Percentiles rank a stretch among this genome's conserved stretches.
These are phyloP conservation scores for Myotisia sp. DNA, from an alignment of 2,329 filamentous ascomycete species.

Conservation along the genomic window DNA sequence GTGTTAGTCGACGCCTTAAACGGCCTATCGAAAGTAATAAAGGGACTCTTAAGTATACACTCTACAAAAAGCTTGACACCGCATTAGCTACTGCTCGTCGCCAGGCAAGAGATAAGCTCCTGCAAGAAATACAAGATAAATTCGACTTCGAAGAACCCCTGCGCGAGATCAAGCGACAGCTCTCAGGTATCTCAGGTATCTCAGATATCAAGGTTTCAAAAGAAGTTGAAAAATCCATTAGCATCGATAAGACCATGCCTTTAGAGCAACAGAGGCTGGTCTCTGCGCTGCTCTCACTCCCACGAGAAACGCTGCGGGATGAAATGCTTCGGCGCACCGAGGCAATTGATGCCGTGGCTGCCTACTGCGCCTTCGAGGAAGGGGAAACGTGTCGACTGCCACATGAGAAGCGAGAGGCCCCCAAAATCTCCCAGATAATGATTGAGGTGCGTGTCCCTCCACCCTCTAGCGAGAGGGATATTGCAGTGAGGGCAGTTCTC, in stretches of 20 bases:
- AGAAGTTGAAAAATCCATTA: slow-evolving; percentile 11
- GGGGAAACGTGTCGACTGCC: slow-evolving; percentile 9
- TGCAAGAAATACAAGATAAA: slow-evolving; percentile 10
- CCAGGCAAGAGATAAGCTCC: slow-evolving; percentile 9
- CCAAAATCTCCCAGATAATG: neutral
- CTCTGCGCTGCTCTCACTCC: slow-evolving; percentile 17
- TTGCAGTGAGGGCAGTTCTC: too few relatives aligned
- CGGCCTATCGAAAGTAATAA: neutral
- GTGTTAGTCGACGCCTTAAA: slow-evolving; percentile 2
- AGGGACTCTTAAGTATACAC: neutral
- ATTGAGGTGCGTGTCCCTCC: neutral
- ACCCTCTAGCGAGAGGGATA: neutral
- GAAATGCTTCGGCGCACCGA: slow-evolving; percentile 15
- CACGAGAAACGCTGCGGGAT: slow-evolving; percentile 14
- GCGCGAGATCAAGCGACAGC: slow-evolving; percentile 13
- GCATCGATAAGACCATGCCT: slow-evolving; percentile 14
- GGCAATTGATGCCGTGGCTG: slow-evolving; percentile 17
- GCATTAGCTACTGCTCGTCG: slow-evolving; percentile 8
- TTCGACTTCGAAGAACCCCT: slow-evolving; percentile 14
- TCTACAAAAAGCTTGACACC: neutral
- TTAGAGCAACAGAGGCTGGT: slow-evolving; percentile 16
- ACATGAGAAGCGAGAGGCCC: slow-evolving; percentile 7
- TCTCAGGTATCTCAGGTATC: slow-evolving; percentile 13
- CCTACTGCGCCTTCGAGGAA: slow-evolving; percentile 15
- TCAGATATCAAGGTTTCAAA: slow-evolving; percentile 10